phyloP scores from a whole-genome alignment of 1,284 basidiomycete species.

The Heterobasidion annosum region DNA sequence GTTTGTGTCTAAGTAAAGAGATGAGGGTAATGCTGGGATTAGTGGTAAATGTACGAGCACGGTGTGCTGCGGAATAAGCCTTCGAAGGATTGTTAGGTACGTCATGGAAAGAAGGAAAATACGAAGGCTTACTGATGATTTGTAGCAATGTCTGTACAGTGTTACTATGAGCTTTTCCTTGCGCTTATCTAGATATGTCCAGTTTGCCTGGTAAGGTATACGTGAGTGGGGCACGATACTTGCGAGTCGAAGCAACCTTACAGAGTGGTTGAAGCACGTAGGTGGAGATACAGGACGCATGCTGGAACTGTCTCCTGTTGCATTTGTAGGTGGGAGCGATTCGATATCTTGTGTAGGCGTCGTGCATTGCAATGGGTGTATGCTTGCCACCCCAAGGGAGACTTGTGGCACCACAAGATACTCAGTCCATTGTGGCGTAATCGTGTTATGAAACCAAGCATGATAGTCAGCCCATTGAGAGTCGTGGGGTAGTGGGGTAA shows the following conservation, averaged over 20 bases:
- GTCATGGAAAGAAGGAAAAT: background rate
- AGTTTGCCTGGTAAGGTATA: background rate
- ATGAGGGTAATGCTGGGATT: constrained; percentile 15
- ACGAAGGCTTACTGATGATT: background rate
- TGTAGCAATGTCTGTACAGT: background rate
- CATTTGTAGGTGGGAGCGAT: too few species aligned
- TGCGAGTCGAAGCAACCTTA: too few species aligned
- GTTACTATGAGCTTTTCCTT: background rate
- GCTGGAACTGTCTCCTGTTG: too few species aligned
- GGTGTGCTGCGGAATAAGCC: background rate
- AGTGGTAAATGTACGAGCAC: background rate
- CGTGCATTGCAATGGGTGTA: background rate
- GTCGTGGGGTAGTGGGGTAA: constrained; percentile 30
- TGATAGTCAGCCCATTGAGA: constrained; percentile 16
- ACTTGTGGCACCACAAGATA: background rate
- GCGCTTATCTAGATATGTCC: background rate
- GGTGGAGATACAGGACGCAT: too few species aligned
- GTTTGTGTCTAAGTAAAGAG: constrained; percentile 21
- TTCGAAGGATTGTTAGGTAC: background rate
- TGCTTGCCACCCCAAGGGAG: background rate
- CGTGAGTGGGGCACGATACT: background rate
- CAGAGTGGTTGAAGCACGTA: too few species aligned
- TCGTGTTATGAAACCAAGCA: constrained; percentile 22
- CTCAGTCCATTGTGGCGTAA: background rate
- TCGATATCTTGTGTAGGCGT: too few species aligned